Base-by-base conservation (phyloP, 2,329 filamentous ascomycete genomes). In the Diaporthe destruens region DNA sequence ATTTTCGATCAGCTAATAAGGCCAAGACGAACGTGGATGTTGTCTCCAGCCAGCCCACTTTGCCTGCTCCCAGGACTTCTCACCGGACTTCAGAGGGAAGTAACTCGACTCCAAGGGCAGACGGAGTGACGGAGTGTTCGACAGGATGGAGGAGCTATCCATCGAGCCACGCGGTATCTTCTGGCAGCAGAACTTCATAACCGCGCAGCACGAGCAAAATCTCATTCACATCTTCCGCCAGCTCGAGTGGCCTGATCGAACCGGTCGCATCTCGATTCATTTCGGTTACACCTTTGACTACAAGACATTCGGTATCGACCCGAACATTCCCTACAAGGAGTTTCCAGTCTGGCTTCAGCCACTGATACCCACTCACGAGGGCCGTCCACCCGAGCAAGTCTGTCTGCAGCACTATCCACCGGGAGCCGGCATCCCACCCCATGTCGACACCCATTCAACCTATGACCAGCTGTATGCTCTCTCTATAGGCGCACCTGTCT, bases 351-450 rank as follows among this genome's bases (percentile, higher is more conserved):
- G 87, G 87, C 81, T 89, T 0, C 72, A 79, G 3, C 85, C 86
- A 0, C 79, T 89, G 1, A 81, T 89, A 4, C 85, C 87, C 0
- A 79, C 77, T 2, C 79, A 82, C 0, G 86, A 87, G 72, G 75
- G 75, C 1, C 81, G 85, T 0, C 82, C 81, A 0, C 87, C 87
- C 0, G 87, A 89, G 67, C 89, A 90, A 77, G 87, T 90, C 75
- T 90, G 88, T 75, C 80, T 90, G 20, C 88, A 90, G 79, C 86
- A 89, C 77, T 91, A 91, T 76, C 86, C 89, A 0, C 88, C 88
- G 0, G 89, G 89, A 7, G 82, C 86, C 0, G 89, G 89, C 1
- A 91, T 91, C 75, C 89, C 89, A 12, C 89, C 89, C 0, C 89
- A 91, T 76, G 88, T 88, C 69, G 89, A 91, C 79, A 89, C 88